These are phyloP conservation scores for Mucor circinelloides DNA, from an alignment of 371 early-diverging fungal genomes.

Conservation along the genomic window DNA sequence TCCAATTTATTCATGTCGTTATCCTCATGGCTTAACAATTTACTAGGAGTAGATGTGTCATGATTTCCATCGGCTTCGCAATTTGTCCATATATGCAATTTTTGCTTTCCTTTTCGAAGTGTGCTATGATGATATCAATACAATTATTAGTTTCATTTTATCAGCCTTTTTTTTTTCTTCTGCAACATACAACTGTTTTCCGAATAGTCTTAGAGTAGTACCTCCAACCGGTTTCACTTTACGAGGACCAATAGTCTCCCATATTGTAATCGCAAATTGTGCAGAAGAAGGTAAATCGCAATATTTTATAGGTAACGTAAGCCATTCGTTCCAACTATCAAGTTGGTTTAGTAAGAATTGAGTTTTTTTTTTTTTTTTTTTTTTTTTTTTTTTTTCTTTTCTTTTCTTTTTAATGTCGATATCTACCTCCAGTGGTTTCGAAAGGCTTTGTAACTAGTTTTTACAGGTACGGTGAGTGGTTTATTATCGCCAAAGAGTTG, in stretches of 20 bases:
- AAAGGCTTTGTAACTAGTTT: slow-evolving; percentile 70
- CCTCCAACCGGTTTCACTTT: slow-evolving; percentile 75
- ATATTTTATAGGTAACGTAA: slow-evolving; percentile 85
- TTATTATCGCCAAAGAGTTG: slow-evolving; percentile 82
- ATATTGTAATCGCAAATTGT: slow-evolving; percentile 76
- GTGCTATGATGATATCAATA: slow-evolving; percentile 45
- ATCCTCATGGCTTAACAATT: slow-evolving; percentile 36
- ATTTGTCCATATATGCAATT: slow-evolving; percentile 71
- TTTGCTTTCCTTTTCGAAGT: slow-evolving; percentile 82
- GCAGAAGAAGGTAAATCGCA: slow-evolving; percentile 80
- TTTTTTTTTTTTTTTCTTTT: too few species aligned
- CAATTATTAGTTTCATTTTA: neutral
- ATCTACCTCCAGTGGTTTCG: slow-evolving; percentile 55
- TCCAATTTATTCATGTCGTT: slow-evolving; percentile 87
- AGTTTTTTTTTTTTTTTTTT: neutral
- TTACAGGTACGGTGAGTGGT: slow-evolving; percentile 70
- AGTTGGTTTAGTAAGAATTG: neutral
- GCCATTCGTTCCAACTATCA: slow-evolving; percentile 89
- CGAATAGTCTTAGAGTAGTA: slow-evolving; percentile 78
- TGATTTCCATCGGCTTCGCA: slow-evolving; percentile 66
- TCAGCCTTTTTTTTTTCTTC: neutral
- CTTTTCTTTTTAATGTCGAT: neutral
- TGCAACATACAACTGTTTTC: slow-evolving; percentile 66
- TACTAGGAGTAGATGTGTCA: slow-evolving; percentile 65
- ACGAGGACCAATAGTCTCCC: slow-evolving; percentile 80